These are phyloP conservation scores for Castanospermum australe DNA, from an alignment of 306 rosid genomes.

Conservation along the genomic window DNA sequence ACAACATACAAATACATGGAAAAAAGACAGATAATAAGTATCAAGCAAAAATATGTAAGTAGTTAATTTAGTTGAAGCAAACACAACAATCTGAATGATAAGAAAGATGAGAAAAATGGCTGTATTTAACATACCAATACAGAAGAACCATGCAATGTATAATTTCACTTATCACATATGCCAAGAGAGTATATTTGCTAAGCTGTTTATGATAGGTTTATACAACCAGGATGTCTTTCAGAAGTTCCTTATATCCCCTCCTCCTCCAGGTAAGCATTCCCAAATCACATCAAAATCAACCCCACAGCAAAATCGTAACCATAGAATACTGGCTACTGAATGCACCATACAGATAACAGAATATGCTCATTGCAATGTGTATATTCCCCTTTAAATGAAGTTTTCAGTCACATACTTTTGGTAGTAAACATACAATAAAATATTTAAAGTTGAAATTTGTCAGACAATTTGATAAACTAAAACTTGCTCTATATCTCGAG, in stretches of 20 bases:
- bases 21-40: neutral
- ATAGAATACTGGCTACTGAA: neutral
- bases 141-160: neutral
- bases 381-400: neutral
- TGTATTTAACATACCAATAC: neutral
- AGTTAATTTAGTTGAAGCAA: slow-evolving; percentile 28
- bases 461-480: neutral
- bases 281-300: neutral
- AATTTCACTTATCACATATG: neutral
- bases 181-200: neutral
- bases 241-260: neutral
- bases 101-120: slow-evolving; percentile 1
- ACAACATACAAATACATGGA: slow-evolving; percentile 31
- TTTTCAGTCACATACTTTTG: neutral
- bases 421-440: neutral
- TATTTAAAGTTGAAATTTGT: neutral
- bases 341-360: neutral
- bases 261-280: neutral
- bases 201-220: neutral
- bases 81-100: slow-evolving; percentile 15
- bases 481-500: neutral
- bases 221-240: neutral
- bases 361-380: neutral
- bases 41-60: neutral
- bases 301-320: neutral